phyloP scores from a whole-genome alignment of 495 filamentous ascomycete genomes.

The Neurospora sp. region DNA sequence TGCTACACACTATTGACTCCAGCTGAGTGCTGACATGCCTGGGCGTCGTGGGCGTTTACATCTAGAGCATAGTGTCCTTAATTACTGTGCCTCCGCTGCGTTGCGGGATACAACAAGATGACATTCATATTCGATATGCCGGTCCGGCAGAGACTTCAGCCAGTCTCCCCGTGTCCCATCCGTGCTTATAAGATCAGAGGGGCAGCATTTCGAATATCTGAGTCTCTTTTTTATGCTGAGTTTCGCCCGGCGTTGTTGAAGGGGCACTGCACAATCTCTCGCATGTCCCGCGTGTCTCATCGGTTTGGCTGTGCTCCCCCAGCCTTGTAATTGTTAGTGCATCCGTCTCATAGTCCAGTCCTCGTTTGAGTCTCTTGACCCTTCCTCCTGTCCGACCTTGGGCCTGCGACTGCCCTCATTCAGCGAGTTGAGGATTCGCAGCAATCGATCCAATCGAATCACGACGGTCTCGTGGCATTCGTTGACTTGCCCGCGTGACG shows the following conservation, averaged over 20 bases:
- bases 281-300: background rate
- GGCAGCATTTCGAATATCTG: background rate
- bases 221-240: background rate
- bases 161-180: background rate
- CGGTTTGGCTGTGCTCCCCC: background rate
- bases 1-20: background rate
- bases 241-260: background rate
- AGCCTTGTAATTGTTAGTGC: background rate
- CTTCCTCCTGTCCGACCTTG: background rate
- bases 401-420: background rate
- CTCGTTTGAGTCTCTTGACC: background rate
- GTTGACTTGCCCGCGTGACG: conserved; percentile 20
- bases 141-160: background rate
- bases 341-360: background rate
- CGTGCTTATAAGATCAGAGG: background rate
- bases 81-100: background rate
- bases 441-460: conserved; percentile 10
- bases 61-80: background rate
- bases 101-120: background rate
- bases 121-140: background rate
- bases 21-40: background rate
- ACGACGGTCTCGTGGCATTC: conserved; percentile 22
- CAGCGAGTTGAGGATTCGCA: background rate
- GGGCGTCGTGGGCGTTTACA: background rate
- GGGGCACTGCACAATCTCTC: background rate